phyloP scores from a whole-genome alignment of 805 yeast species.

The Ogataea corticis region DNA sequence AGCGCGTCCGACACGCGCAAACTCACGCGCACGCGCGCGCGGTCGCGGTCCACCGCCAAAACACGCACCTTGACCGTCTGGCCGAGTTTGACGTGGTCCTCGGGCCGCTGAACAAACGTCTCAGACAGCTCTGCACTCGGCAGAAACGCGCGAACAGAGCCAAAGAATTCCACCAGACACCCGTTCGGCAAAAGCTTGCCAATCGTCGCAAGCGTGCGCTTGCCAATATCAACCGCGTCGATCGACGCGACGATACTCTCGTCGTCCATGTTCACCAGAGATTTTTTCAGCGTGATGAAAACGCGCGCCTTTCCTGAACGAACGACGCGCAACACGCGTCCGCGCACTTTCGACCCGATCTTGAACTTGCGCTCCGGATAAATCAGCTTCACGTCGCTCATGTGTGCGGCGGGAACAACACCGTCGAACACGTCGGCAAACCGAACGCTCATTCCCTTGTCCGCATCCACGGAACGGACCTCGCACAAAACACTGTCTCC shows the following conservation, averaged over 20 bases:
- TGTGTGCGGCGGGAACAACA: slow-evolving; percentile 68
- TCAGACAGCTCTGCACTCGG: slow-evolving; percentile 91
- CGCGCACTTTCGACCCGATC: slow-evolving; percentile 78
- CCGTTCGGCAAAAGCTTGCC: slow-evolving; percentile 73
- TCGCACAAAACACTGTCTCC: slow-evolving; percentile 67
- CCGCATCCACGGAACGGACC: slow-evolving; percentile 55
- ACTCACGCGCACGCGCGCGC: slow-evolving; percentile 63
- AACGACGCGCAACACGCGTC: slow-evolving; percentile 60
- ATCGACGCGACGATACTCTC: slow-evolving; percentile 47
- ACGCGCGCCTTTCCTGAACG: slow-evolving; percentile 49
- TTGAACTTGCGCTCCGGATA: slow-evolving; percentile 93
- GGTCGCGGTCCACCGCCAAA: slow-evolving; percentile 52
- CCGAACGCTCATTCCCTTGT: slow-evolving; percentile 67
- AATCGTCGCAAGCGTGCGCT: slow-evolving; percentile 71
- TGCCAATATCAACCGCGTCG: slow-evolving; percentile 43
- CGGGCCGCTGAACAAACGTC: slow-evolving; percentile 74
- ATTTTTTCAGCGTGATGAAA: slow-evolving; percentile 75
- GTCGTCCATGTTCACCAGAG: slow-evolving; percentile 67
- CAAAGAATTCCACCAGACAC: slow-evolving; percentile 82
- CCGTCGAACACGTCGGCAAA: slow-evolving; percentile 71
- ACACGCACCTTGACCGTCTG: slow-evolving; percentile 80
- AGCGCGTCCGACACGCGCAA: slow-evolving; percentile 64
- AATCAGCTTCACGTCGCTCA: slow-evolving; percentile 79
- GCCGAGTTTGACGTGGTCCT: slow-evolving; percentile 75
- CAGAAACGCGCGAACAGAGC: slow-evolving; percentile 71